Percentiles rank a stretch among this genome's conserved stretches.
Evolutionary conservation across 2,329 filamentous ascomycete species (phyloP).

Genomic region (Ustulina deusta): DNA sequence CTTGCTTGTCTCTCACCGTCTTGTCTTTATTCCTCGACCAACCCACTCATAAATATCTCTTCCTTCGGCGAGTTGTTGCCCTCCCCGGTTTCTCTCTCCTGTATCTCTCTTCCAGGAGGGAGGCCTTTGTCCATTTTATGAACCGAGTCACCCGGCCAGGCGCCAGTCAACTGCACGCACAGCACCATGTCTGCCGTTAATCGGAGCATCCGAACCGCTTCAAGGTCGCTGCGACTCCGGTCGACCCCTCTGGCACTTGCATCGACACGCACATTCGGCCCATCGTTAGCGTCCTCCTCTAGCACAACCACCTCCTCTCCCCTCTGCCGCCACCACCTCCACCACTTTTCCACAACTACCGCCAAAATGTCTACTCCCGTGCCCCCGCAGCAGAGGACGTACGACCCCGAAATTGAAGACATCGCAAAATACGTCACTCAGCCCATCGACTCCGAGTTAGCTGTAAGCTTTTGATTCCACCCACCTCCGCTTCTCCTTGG

Average conservation of each 20-base stretch:
- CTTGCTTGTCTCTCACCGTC: neutral
- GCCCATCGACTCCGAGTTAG: conserved; percentile 89
- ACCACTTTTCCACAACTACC: conserved; percentile 64
- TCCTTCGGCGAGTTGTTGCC: too few species aligned
- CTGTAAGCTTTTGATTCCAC: conserved; percentile 71
- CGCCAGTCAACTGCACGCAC: neutral
- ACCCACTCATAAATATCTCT: neutral
- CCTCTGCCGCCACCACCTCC: conserved; percentile 48
- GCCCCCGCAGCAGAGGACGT: conserved; percentile 69
- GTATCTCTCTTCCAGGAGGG: conserved; percentile 8
- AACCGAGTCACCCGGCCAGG: neutral
- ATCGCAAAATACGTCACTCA: conserved; percentile 96
- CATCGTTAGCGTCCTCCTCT: conserved; percentile 52
- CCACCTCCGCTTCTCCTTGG: conserved; percentile 36
- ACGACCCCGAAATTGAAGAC: conserved; percentile 93
- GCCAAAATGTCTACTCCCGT: conserved; percentile 62
- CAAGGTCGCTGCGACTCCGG: conserved; percentile 65
- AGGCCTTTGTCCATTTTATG: neutral
- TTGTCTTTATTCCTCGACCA: conserved; percentile 1
- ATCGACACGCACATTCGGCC: conserved; percentile 53
- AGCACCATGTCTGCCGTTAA: conserved; percentile 65
- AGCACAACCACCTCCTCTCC: conserved; percentile 53
- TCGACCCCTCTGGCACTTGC: conserved; percentile 47
- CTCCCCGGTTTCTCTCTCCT: too few species aligned
- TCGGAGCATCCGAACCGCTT: conserved; percentile 66